Evolutionary conservation across 331 rosid species (phyloP).

Genomic region (Rosa hybrid): DNA sequence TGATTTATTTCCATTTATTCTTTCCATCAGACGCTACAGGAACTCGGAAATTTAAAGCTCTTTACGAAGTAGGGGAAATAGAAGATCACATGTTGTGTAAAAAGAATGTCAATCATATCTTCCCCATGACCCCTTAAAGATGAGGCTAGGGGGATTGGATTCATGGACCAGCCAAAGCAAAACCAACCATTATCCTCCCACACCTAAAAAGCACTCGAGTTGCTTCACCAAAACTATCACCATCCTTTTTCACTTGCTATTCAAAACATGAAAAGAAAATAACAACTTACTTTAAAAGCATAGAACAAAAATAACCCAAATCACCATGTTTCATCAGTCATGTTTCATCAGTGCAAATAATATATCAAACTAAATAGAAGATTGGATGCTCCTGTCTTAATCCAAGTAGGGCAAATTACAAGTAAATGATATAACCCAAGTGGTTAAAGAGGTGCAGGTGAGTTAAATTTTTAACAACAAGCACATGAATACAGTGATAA

Average conservation of each 20-base stretch:
- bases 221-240: conserved; percentile 26
- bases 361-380: not conserved
- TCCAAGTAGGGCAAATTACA: conserved; percentile 25
- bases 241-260: conserved; percentile 29
- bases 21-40: not conserved
- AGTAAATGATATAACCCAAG: conserved; percentile 23
- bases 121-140: conserved; percentile 13
- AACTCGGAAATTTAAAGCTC: conserved; percentile 15
- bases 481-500: conserved; percentile 54
- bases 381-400: conserved; percentile 1
- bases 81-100: conserved; percentile 6
- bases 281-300: conserved; percentile 32
- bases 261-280: conserved; percentile 34
- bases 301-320: conserved; percentile 13
- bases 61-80: not conserved
- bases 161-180: conserved; percentile 20
- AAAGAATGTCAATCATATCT: conserved; percentile 5
- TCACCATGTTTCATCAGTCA: conserved; percentile 2
- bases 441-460: conserved; percentile 16
- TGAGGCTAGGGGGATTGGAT: not conserved
- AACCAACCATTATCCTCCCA: conserved; percentile 9
- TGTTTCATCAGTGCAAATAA: not conserved
- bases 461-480: conserved; percentile 38
- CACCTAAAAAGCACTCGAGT: conserved; percentile 34
- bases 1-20: conserved; percentile 20